Evolutionary conservation across 2,329 filamentous ascomycete genomes (phyloP).

Genomic region (Curvularia lunata): DNA sequence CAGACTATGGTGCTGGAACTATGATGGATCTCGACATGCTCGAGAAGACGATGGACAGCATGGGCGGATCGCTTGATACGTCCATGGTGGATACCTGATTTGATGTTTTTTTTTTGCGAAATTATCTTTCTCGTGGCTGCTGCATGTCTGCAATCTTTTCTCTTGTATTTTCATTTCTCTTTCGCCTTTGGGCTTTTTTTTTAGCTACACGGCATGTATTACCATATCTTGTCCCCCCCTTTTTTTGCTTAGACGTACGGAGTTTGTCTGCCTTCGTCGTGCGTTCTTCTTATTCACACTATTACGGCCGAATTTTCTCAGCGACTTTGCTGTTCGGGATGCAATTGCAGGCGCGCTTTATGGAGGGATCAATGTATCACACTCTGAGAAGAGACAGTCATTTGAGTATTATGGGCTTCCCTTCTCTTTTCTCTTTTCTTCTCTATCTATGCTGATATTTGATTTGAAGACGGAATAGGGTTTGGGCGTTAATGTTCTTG

Average conservation of each 20-base stretch:
- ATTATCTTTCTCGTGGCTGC: background rate
- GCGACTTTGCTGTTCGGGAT: background rate
- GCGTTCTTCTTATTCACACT: background rate
- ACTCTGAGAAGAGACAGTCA: background rate
- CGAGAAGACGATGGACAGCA: slow-evolving; percentile 43
- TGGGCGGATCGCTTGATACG: slow-evolving; percentile 30
- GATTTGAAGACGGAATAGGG: background rate
- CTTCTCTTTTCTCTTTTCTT: background rate
- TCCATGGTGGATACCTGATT: slow-evolving; percentile 18
- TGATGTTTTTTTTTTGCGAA: background rate
- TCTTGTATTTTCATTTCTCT: background rate
- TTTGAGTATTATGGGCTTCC: background rate
- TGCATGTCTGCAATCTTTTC: background rate
- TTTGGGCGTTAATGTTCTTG: no score
- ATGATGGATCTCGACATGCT: slow-evolving; percentile 46
- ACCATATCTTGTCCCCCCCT: slow-evolving; percentile 3
- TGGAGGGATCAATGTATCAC: background rate
- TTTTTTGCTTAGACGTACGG: background rate
- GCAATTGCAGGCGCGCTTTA: background rate
- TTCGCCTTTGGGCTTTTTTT: slow-evolving; percentile 2
- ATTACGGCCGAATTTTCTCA: background rate
- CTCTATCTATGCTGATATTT: background rate
- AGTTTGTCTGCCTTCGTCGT: background rate
- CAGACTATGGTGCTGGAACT: slow-evolving; percentile 29
- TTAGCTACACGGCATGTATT: slow-evolving; percentile 4